These are phyloP conservation scores for Malus domestica DNA, from an alignment of 306 rosid genomes.

Conservation along the genomic window ASM211411v1 NC_041789.1:2484001-2484500, in stretches of 20 bases:
- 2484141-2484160: slow-evolving; percentile 50
- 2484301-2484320: slow-evolving; percentile 61
- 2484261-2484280: slow-evolving; percentile 75
- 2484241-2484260: slow-evolving; percentile 68
- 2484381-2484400: slow-evolving; percentile 81
- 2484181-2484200: slow-evolving; percentile 52
- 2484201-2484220: slow-evolving; percentile 57
- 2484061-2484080: slow-evolving; percentile 35
- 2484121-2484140: slow-evolving; percentile 79
- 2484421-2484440: slow-evolving; percentile 50
- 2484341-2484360: slow-evolving; percentile 58
- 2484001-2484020: slow-evolving; percentile 58
- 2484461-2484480: slow-evolving; percentile 42
- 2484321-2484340: slow-evolving; percentile 37
- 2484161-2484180: slow-evolving; percentile 57
- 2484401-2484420: slow-evolving; percentile 54
- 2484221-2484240: slow-evolving; percentile 59
- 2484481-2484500: slow-evolving; percentile 67
- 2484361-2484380: slow-evolving; percentile 69
- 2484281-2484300: slow-evolving; percentile 66
- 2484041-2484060: slow-evolving; percentile 52
- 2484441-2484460: slow-evolving; percentile 39
- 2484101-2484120: slow-evolving; percentile 73
- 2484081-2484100: slow-evolving; percentile 63
- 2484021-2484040: slow-evolving; percentile 40